Evolutionary conservation across 495 filamentous ascomycete genomes (phyloP), one percentile per base, ranked within the genome.

Genomic region (Aspergillus cavernicola): DNA sequence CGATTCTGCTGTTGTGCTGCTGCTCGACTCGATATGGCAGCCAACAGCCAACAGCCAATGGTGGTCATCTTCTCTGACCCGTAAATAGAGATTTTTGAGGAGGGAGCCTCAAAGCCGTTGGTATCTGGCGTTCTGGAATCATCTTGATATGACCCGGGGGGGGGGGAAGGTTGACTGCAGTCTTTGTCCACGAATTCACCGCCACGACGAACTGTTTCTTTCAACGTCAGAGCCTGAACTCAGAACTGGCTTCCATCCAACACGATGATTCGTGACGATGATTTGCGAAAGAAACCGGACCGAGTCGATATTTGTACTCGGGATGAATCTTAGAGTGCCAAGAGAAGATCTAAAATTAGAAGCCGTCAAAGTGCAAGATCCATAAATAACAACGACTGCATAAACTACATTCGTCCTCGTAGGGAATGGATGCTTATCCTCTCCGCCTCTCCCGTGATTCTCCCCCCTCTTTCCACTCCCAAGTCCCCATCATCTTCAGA

Each of bases 381-480:
- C 45, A 50, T 39, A 50, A 50, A 50, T 50, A 50, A 50, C 45
- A 32, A 37, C 45, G n/a, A n/a, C n/a, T n/a, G n/a, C n/a, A n/a
- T n/a, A n/a, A n/a, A n/a, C n/a, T n/a, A n/a, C n/a, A n/a, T n/a
- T 9, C 24, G 24, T 28, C 24, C 24, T 28, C 9, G 24, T 28
- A 28, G 4, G 24, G 9, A 28, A 9, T 4, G 11, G 31, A 33
- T 18, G 36, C 12, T 24, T 37, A 2, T 26, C 4, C 37, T 42
- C 49, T 51, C 50, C 39, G 39, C 50, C 50, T 18, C 36, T 51
- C 53, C 53, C 53, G 53, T 51, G 54, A 57, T 57, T 47, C 18
- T 28, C 35, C 12, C 32, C 42, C 53, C 11, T 24, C 46, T 16
- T 41, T 28, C n/a, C 10, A 19, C 44, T n/a, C n/a, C n/a, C n/a